Evolutionary conservation across 208 protist genomes (phyloP), one percentile per base, ranked within the genome.

Genomic region (Crithidia brevicula): DNA sequence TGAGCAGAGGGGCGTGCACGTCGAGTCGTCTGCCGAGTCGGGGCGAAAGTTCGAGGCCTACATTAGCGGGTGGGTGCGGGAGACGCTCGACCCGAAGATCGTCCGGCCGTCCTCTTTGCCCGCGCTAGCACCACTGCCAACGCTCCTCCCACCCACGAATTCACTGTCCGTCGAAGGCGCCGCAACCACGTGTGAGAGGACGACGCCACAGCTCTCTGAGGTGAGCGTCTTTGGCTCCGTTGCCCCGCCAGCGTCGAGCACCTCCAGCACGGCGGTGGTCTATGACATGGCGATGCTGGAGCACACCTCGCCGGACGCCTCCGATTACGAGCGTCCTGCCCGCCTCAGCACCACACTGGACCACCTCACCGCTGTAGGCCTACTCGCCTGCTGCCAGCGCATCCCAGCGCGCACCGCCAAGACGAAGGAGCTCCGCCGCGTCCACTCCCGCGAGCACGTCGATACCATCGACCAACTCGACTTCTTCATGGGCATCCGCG

Each of bases 381-480:
- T 97, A 0, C 49, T 94, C 1, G 11, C 22, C 2, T 67, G 73
- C 42, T 97, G 92, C 47, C 62, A 43, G 18, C 73, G 65, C 27
- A 36, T 97, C 13, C 68, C 66, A 0, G 64, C 77, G 4, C 74
- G 81, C 23, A 27, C 34, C 15, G 93, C 89, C 8, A 85, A 75
- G 33, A 86, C 80, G 16, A 77, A 77, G 33, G 91, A 97, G 62
- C 79, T 97, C 22, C 82, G 77, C 8, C 87, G 73, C 30, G 88
- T 93, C 22, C 92, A 96, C 79, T 79, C 78, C 0, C 59, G 70
- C 15, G 77, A 80, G 18, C 83, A 91, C 56, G 72, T 96, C 42
- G 84, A 95, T 52, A 75, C 68, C 18, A 74, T 96, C n/a, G 86
- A 92, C 58, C 82, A 91, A 36, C 68, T 92, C 1, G 86, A 89